phyloP scores from a whole-genome alignment of 2,329 filamentous ascomycete species.

The Trichocomaceae sp. region DNA sequence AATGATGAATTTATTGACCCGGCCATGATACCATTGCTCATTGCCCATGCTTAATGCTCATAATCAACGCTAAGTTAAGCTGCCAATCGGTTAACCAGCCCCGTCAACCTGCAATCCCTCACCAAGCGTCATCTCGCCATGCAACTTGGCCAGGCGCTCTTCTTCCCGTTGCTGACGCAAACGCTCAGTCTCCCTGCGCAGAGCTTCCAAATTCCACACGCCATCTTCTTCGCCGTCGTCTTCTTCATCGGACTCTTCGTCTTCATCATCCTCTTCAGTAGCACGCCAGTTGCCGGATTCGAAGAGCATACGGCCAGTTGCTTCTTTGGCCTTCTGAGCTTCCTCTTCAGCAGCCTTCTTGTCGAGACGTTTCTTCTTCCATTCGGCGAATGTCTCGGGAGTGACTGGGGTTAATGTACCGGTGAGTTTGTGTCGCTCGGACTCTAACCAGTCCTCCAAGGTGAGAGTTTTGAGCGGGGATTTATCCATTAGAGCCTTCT shows the following conservation, averaged over 20 bases:
- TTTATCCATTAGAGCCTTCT: constrained; percentile 95
- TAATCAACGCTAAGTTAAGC: neutral
- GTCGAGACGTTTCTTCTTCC: constrained; percentile 89
- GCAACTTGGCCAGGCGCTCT: constrained; percentile 49
- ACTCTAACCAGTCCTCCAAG: constrained; percentile 94
- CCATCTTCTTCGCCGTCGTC: constrained; percentile 46
- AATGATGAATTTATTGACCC: neutral
- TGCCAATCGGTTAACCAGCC: neutral
- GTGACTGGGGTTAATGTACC: constrained; percentile 91
- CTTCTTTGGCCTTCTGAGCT: constrained; percentile 85
- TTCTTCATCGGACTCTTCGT: constrained; percentile 40
- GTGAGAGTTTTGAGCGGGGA: constrained; percentile 90
- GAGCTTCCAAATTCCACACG: constrained; percentile 71
- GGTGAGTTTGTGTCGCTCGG: constrained; percentile 88
- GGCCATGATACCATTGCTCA: neutral
- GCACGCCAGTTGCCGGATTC: constrained; percentile 87
- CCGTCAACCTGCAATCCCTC: constrained; percentile 8
- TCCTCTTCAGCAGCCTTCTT: constrained; percentile 96
- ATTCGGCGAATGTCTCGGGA: constrained; percentile 85
- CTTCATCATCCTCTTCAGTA: constrained; percentile 56
- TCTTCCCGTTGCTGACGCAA: constrained; percentile 69
- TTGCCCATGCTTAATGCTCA: neutral
- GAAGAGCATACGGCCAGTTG: constrained; percentile 89
- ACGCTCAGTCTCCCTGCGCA: constrained; percentile 78
- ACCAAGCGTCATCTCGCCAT: constrained; percentile 18